phyloP scores from a whole-genome alignment of 345 rosid species.

The Passiflora organensis region DNA sequence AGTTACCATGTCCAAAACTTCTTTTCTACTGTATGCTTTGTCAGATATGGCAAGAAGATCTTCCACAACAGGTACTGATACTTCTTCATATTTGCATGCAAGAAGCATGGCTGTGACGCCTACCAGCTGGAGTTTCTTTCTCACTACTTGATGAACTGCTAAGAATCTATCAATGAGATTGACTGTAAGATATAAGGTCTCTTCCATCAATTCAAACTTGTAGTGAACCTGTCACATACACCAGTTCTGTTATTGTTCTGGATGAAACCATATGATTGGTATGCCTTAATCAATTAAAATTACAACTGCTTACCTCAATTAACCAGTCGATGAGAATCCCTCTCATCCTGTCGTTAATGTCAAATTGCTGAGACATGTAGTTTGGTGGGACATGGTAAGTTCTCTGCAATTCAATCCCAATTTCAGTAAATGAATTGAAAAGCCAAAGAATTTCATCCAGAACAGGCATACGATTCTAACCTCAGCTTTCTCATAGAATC shows the following conservation, averaged over 20 bases:
- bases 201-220: constrained; percentile 97
- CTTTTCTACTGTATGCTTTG: constrained; percentile 75
- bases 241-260: constrained; percentile 9
- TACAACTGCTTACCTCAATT: constrained; percentile 55
- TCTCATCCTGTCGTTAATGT: constrained; percentile 89
- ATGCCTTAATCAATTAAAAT: neutral
- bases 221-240: constrained; percentile 70
- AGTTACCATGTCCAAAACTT: constrained; percentile 95
- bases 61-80: constrained; percentile 89
- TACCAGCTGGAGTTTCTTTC: constrained; percentile 93
- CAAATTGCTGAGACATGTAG: constrained; percentile 71
- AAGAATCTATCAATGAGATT: constrained; percentile 90
- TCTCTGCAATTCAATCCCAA: constrained; percentile 36
- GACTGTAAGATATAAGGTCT: constrained; percentile 83
- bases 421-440: too few relatives aligned
- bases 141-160: constrained; percentile 52
- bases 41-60: constrained; percentile 91
- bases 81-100: constrained; percentile 98
- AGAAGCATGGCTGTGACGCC: constrained; percentile 95
- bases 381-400: constrained; percentile 45
- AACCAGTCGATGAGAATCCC: constrained; percentile 91
- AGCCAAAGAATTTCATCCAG: too few relatives aligned
- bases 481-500: constrained; percentile 73
- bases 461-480: too few relatives aligned
- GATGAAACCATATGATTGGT: too few relatives aligned